phyloP scores from a whole-genome alignment of 352 stramenopile species.

The Albugo laibachii region DNA sequence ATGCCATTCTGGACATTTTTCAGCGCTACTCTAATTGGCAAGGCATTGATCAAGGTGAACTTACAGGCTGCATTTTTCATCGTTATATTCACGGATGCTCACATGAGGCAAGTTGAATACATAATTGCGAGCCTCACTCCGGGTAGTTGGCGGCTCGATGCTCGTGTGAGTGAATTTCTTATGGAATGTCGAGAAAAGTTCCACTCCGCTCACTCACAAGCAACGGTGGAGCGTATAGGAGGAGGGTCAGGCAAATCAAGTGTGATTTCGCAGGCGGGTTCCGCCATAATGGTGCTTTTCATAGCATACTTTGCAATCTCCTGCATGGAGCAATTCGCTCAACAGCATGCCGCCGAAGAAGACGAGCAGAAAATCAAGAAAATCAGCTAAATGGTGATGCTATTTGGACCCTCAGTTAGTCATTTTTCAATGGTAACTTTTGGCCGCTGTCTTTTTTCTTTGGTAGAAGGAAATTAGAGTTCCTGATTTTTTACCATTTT shows the following conservation, averaged over 20 bases:
- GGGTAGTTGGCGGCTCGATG: slow-evolving; percentile 45
- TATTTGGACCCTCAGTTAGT: too few species aligned
- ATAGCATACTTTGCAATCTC: slow-evolving; percentile 81
- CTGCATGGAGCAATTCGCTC: slow-evolving; percentile 81
- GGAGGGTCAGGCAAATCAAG: slow-evolving; percentile 24
- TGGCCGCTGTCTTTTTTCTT: too few species aligned
- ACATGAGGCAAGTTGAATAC: slow-evolving; percentile 69
- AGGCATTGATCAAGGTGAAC: slow-evolving; percentile 84
- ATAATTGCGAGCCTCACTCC: slow-evolving; percentile 64
- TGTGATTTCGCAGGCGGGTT: slow-evolving; percentile 62
- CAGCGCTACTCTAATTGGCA: slow-evolving; percentile 84
- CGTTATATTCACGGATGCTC: slow-evolving; percentile 76
- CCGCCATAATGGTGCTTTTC: slow-evolving; percentile 68
- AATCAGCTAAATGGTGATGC: not conserved
- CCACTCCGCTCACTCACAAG: slow-evolving; percentile 48
- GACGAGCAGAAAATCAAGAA: slow-evolving; percentile 78
- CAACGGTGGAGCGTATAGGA: slow-evolving; percentile 24
- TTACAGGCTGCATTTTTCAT: slow-evolving; percentile 82
- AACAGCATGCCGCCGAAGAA: slow-evolving; percentile 75
- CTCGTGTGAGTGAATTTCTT: slow-evolving; percentile 68
- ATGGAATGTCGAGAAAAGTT: slow-evolving; percentile 76
- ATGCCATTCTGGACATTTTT: slow-evolving; percentile 94
- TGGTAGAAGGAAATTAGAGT: too few species aligned
- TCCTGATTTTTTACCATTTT: too few species aligned
- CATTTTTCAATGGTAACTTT: too few species aligned